Evolutionary conservation across 371 early-diverging fungal genomes (phyloP).

Genomic region (Batrachochytrium dendrobatidis): DNA sequence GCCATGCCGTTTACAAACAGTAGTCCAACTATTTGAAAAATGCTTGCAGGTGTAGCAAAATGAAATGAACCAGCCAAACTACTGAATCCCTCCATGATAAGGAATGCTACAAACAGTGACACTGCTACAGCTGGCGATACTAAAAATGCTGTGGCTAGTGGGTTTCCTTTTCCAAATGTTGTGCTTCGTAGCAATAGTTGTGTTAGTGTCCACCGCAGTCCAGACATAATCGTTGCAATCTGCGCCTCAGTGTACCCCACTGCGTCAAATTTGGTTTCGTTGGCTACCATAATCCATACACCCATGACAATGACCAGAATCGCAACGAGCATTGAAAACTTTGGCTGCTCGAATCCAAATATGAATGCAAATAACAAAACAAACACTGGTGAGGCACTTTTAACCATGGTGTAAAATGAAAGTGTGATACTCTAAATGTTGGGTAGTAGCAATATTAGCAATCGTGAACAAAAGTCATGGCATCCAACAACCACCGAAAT

Average conservation of each 20-base stretch:
- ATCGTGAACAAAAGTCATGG: not conserved
- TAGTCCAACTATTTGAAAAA: slow-evolving; percentile 18
- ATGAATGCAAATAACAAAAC: slow-evolving; percentile 83
- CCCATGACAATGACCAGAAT: slow-evolving; percentile 76
- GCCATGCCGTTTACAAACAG: slow-evolving; percentile 60
- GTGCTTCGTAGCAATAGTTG: slow-evolving; percentile 66
- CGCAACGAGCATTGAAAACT: slow-evolving; percentile 54
- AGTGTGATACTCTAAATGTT: slow-evolving; percentile 68
- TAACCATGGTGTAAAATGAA: slow-evolving; percentile 95
- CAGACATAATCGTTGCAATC: slow-evolving; percentile 68
- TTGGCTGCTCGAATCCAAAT: slow-evolving; percentile 73
- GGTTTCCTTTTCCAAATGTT: slow-evolving; percentile 62
- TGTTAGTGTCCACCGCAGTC: slow-evolving; percentile 62
- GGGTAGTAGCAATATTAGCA: not conserved
- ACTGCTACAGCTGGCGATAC: slow-evolving; percentile 62
- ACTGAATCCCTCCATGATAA: slow-evolving; percentile 27
- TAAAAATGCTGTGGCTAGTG: slow-evolving; percentile 55
- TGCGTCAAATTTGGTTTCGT: slow-evolving; percentile 60
- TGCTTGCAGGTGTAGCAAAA: slow-evolving; percentile 41
- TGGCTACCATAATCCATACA: slow-evolving; percentile 74
- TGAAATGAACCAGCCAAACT: slow-evolving; percentile 34
- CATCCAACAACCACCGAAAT: not conserved
- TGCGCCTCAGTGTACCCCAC: slow-evolving; percentile 60
- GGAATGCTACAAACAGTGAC: slow-evolving; percentile 54
- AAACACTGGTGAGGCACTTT: slow-evolving; percentile 81